A percentile compares a stretch with the other conserved stretches of the same genome.
Conservation (phyloP, 225 moss, liverwort and hornwort genomes). For the Polytrichum formosum region DNA sequence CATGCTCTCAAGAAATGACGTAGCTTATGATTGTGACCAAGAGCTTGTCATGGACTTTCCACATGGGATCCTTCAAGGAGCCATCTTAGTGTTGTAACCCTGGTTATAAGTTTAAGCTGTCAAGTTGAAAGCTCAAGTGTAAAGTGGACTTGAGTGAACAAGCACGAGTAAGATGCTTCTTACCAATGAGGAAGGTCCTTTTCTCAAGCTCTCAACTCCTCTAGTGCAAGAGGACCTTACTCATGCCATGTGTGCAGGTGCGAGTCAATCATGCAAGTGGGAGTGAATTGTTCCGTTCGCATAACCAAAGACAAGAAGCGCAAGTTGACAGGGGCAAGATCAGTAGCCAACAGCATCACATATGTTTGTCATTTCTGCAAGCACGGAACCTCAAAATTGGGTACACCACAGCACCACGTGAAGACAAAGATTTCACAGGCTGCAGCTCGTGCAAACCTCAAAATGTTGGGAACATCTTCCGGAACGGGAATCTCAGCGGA, state of each 20-base stretch:
- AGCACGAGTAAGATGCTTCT: too few species aligned
- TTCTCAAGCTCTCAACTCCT: too few species aligned
- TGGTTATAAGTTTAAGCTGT: too few species aligned
- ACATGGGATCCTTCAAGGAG: background rate
- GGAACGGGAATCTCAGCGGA: background rate
- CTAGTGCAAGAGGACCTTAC: too few species aligned
- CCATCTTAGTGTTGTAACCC: background rate
- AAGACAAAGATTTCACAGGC: conserved; percentile 66
- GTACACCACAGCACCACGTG: conserved; percentile 42
- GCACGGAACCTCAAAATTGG: conserved; percentile 44
- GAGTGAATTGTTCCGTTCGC: conserved; percentile 61
- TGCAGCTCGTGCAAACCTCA: conserved; percentile 52
- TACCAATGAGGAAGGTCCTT: too few species aligned
- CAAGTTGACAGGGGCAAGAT: conserved; percentile 19
- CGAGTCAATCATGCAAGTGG: conserved; percentile 64
- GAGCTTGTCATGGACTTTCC: too few species aligned
- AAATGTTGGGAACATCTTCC: conserved; percentile 21
- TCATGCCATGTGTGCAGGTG: conserved; percentile 40
- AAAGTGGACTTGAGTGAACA: too few species aligned
- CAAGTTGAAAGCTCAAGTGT: too few species aligned
- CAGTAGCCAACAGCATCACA: conserved; percentile 32
- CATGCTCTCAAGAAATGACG: too few species aligned
- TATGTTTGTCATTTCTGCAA: conserved; percentile 75
- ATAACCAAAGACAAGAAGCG: conserved; percentile 35
- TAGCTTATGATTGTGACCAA: too few species aligned